phyloP scores from a whole-genome alignment of 768 basidiomycete genomes.

The Pleurotus tuber-regium region DNA sequence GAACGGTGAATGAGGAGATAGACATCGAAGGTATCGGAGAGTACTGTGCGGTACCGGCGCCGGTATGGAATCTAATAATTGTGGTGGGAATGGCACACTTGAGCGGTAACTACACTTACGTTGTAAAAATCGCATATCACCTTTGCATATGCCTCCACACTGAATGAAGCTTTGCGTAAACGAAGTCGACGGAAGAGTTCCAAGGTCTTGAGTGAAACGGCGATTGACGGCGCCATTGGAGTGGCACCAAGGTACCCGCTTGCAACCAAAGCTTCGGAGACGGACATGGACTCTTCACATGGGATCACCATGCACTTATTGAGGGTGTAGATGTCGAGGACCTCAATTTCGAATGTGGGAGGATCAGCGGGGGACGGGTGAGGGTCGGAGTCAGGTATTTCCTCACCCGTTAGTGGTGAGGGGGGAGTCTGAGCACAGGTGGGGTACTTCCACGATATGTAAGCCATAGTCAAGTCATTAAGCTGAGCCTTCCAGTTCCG shows the following conservation, averaged over 20 bases:
- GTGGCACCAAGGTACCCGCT: slow-evolving; percentile 9
- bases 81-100: background rate
- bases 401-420: too few relatives aligned
- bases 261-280: background rate
- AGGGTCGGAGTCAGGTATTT: too few relatives aligned
- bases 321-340: slow-evolving; percentile 17
- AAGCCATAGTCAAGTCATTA: background rate
- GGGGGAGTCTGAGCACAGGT: too few relatives aligned
- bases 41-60: slow-evolving; percentile 15
- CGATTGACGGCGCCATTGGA: slow-evolving; percentile 17
- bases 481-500: background rate
- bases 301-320: slow-evolving; percentile 4
- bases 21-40: slow-evolving; percentile 25
- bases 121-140: slow-evolving; percentile 26
- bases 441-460: slow-evolving; percentile 13
- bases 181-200: slow-evolving; percentile 19
- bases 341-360: slow-evolving; percentile 13
- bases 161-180: slow-evolving; percentile 23
- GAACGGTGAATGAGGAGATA: slow-evolving; percentile 17
- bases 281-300: background rate
- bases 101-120: background rate
- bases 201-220: slow-evolving; percentile 19
- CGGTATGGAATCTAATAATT: slow-evolving; percentile 13
- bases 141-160: slow-evolving; percentile 26
- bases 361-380: background rate